Conservation (phyloP, 805 yeast species). For the Wickerhamiella nectarea region DNA sequence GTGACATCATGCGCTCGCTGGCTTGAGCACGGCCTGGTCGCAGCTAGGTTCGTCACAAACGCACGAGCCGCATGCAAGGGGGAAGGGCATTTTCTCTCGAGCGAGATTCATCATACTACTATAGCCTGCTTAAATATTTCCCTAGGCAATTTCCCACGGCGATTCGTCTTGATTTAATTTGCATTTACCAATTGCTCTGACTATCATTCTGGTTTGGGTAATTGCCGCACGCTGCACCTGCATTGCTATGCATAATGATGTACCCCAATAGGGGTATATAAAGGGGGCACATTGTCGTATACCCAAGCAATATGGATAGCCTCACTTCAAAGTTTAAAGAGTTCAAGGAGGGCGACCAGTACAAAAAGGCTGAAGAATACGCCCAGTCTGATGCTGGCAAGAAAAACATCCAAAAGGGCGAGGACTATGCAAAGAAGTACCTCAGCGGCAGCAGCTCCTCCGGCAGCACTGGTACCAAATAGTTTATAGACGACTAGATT, state of each 20-base stretch:
- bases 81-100: too few relatives aligned
- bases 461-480: background rate
- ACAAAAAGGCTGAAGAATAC: background rate
- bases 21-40: background rate
- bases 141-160: too few relatives aligned
- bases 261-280: background rate
- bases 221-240: too few relatives aligned
- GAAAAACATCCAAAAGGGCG: background rate
- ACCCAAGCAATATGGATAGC: too few relatives aligned
- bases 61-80: too few relatives aligned
- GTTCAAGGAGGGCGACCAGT: background rate
- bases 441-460: background rate
- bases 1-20: constrained; percentile 2
- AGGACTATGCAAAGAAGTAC: background rate
- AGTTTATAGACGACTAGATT: background rate
- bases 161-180: too few relatives aligned
- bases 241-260: too few relatives aligned
- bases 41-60: too few relatives aligned
- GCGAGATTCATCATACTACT: too few relatives aligned
- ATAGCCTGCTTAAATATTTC: too few relatives aligned
- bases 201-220: too few relatives aligned
- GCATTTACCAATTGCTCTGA: too few relatives aligned
- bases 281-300: background rate
- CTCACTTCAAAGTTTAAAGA: background rate
- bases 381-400: background rate